Conservation (phyloP, 148 eudicot species). For the Nepenthes mirabilis region DNA sequence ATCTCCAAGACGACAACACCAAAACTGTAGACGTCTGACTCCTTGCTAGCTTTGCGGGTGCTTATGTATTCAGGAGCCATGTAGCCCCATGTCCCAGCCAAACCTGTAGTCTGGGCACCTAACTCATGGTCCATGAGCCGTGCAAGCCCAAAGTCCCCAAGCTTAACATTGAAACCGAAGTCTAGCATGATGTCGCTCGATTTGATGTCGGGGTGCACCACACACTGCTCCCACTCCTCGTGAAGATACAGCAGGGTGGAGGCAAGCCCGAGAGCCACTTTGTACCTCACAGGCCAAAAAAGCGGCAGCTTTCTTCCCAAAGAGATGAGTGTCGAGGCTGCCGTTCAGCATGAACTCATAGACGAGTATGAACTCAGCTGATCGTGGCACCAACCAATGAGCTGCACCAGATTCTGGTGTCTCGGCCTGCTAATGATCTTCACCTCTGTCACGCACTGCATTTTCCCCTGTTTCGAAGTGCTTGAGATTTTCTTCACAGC, state of each 20-base stretch:
- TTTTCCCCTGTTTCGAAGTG: slow-evolving; percentile 15
- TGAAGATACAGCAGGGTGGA: slow-evolving; percentile 7
- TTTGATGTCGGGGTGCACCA: slow-evolving; percentile 14
- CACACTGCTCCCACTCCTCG: slow-evolving; percentile 15
- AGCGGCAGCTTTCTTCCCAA: slow-evolving; percentile 15
- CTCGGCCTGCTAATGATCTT: slow-evolving; percentile 17
- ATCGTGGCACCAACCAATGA: slow-evolving; percentile 30
- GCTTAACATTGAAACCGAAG: slow-evolving; percentile 8
- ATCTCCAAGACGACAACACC: slow-evolving; percentile 5
- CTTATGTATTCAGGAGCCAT: slow-evolving; percentile 5
- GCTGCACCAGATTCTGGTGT: slow-evolving; percentile 21
- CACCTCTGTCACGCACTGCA: slow-evolving; percentile 17
- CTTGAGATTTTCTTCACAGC: slow-evolving; percentile 21
- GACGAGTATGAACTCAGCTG: slow-evolving; percentile 20
- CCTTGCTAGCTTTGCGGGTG: slow-evolving; percentile 5
- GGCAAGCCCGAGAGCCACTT: slow-evolving; percentile 7
- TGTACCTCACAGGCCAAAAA: slow-evolving; percentile 25
- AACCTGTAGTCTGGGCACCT: neutral
- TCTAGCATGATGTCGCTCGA: slow-evolving; percentile 13
- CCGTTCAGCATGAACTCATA: slow-evolving; percentile 43
- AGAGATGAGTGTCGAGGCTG: slow-evolving; percentile 33
- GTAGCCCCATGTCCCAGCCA: slow-evolving; percentile 9
- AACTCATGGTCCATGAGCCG: slow-evolving; percentile 6
- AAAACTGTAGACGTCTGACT: slow-evolving; percentile 1
- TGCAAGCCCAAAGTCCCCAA: slow-evolving; percentile 14